phyloP scores from a whole-genome alignment of 352 stramenopile species.

The Globisporangium emineosum region DNA sequence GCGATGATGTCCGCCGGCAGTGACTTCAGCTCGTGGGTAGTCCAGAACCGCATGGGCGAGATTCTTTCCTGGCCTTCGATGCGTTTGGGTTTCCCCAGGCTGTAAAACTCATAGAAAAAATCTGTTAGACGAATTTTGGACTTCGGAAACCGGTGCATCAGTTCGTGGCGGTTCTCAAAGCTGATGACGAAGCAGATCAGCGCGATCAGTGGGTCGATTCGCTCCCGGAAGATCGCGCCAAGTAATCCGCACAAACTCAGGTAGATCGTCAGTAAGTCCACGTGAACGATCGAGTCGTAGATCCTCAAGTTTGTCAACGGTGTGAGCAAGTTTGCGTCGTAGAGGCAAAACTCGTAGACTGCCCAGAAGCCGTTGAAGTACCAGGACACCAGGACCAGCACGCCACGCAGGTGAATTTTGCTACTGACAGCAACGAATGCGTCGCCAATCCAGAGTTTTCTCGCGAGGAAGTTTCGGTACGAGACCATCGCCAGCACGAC shows the following conservation, averaged over 20 bases:
- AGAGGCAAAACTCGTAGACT: conserved; percentile 40
- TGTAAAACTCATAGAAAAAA: background rate
- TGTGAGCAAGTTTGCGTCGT: conserved; percentile 26
- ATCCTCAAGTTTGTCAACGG: background rate
- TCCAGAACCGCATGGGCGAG: conserved; percentile 24
- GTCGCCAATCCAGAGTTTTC: conserved; percentile 42
- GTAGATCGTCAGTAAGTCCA: conserved; percentile 20
- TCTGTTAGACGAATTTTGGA: background rate
- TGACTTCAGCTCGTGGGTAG: conserved; percentile 8
- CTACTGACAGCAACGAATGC: conserved; percentile 33
- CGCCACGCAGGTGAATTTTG: conserved; percentile 24
- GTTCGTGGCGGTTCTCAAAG: conserved; percentile 9
- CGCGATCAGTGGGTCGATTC: conserved; percentile 9
- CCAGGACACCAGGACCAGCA: conserved; percentile 39
- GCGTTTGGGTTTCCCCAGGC: background rate
- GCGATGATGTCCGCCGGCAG: background rate
- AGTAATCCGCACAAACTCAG: conserved; percentile 9
- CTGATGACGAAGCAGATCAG: conserved; percentile 1
- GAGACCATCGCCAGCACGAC: conserved; percentile 30
- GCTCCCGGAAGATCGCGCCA: conserved; percentile 9
- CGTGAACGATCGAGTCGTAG: conserved; percentile 13
- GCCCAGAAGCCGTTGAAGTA: conserved; percentile 44
- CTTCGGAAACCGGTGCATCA: conserved; percentile 2
- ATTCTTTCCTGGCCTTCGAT: conserved; percentile 17
- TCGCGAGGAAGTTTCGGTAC: conserved; percentile 28